These are phyloP conservation scores for Fibroporia radiculosa DNA, from an alignment of 768 basidiomycete species.

Conservation along the genomic window DNA sequence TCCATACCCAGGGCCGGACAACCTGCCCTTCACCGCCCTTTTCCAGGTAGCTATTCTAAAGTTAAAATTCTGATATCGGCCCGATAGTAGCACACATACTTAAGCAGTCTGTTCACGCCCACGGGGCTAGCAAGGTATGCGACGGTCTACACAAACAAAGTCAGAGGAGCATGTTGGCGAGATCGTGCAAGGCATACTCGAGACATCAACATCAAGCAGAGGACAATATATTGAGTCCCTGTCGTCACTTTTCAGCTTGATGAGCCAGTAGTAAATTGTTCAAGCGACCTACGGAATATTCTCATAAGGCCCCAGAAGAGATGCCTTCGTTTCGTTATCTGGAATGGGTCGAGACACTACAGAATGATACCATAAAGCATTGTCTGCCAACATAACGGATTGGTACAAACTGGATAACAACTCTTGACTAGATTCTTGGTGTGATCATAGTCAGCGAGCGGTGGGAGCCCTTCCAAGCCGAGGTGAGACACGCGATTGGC, in stretches of 20 bases:
- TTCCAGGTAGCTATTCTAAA: conserved; percentile 52
- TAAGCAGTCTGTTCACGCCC: conserved; percentile 1
- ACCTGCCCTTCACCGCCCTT: conserved; percentile 37
- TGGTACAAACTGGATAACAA: conserved; percentile 18
- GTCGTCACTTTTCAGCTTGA: neutral
- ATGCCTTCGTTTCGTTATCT: conserved; percentile 21
- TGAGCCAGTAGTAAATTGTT: too few species aligned
- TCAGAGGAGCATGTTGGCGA: neutral
- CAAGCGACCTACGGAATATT: conserved; percentile 8
- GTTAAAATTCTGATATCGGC: too few species aligned
- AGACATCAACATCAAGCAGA: conserved; percentile 1
- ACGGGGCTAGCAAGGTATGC: conserved; percentile 1
- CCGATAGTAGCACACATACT: too few species aligned
- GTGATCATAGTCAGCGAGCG: conserved; percentile 21
- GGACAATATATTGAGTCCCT: conserved; percentile 5
- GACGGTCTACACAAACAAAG: conserved; percentile 6
- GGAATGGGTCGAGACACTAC: conserved; percentile 27
- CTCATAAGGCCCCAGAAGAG: conserved; percentile 23
- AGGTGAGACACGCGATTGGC: conserved; percentile 24
- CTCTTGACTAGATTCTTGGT: conserved; percentile 16
- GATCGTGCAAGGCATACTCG: neutral
- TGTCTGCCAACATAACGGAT: neutral
- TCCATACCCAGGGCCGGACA: conserved; percentile 66
- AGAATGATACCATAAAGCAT: conserved; percentile 3
- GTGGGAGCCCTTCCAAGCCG: conserved; percentile 25